Conservation (phyloP, 768 basidiomycete genomes). For the Leccinellum albellum region DNA sequence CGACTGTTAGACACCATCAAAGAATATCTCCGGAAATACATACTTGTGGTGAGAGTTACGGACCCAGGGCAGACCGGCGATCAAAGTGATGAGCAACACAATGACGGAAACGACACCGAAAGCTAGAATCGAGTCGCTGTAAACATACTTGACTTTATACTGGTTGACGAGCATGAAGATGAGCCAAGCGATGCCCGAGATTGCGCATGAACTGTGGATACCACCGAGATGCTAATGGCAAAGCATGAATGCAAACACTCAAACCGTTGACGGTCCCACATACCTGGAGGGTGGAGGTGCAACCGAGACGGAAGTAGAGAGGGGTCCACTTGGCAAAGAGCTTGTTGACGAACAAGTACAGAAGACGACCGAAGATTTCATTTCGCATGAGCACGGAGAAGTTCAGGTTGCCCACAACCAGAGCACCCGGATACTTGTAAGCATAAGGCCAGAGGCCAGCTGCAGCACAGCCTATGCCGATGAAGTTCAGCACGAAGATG, state of each 20-base stretch:
- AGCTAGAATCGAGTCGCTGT: slow-evolving; percentile 54
- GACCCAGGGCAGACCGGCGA: slow-evolving; percentile 75
- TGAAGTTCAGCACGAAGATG: slow-evolving; percentile 55
- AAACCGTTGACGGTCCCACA: not conserved
- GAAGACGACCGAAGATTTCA: slow-evolving; percentile 73
- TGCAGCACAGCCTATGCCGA: slow-evolving; percentile 57
- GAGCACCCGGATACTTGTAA: slow-evolving; percentile 58
- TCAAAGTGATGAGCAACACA: slow-evolving; percentile 52
- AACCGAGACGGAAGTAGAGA: slow-evolving; percentile 65
- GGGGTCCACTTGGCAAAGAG: slow-evolving; percentile 83
- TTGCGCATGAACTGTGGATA: slow-evolving; percentile 72
- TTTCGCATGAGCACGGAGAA: slow-evolving; percentile 75
- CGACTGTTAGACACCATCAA: not conserved
- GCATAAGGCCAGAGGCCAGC: slow-evolving; percentile 68
- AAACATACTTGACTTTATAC: slow-evolving; percentile 45
- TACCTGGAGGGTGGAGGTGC: slow-evolving; percentile 70
- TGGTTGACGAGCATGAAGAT: slow-evolving; percentile 58
- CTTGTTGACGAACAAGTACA: slow-evolving; percentile 70
- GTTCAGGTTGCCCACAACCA: slow-evolving; percentile 72
- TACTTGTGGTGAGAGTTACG: slow-evolving; percentile 80
- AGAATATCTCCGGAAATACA: slow-evolving; percentile 18
- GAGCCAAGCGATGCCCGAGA: slow-evolving; percentile 69
- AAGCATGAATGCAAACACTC: slow-evolving; percentile 5
- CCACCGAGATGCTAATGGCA: slow-evolving; percentile 65
- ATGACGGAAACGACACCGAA: slow-evolving; percentile 60